Evolutionary conservation across 2,329 filamentous ascomycete genomes (phyloP).

Genomic region (Pestalotiopsis sp.): DNA sequence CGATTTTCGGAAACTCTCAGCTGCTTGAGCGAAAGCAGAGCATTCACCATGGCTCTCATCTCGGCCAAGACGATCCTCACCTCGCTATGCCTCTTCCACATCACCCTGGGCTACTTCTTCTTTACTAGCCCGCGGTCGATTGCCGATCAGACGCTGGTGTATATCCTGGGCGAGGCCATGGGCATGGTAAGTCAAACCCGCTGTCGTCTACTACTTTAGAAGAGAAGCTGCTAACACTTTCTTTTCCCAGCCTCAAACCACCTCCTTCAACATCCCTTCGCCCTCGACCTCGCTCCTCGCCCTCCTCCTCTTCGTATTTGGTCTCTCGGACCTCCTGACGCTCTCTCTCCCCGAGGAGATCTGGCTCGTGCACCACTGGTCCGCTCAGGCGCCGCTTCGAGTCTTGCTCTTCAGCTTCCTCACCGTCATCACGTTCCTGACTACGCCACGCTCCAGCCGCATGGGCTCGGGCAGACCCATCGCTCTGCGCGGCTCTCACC

Average conservation of each 20-base stretch:
- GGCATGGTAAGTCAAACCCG: constrained; percentile 64
- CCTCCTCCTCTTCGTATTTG: constrained; percentile 64
- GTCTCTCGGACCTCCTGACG: constrained; percentile 65
- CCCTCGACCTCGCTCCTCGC: constrained; percentile 76
- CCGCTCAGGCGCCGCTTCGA: constrained; percentile 61
- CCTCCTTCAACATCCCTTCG: constrained; percentile 68
- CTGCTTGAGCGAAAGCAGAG: background rate
- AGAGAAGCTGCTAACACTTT: background rate
- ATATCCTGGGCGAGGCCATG: constrained; percentile 81
- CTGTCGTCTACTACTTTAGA: background rate
- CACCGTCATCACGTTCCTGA: constrained; percentile 53
- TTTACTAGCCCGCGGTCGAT: constrained; percentile 72
- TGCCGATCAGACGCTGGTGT: constrained; percentile 79
- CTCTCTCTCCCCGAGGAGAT: constrained; percentile 71
- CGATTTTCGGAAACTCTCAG: background rate
- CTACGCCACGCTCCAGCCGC: constrained; percentile 41
- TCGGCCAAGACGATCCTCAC: constrained; percentile 81
- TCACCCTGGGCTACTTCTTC: constrained; percentile 83
- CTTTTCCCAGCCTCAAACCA: constrained; percentile 59
- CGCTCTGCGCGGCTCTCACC: constrained; percentile 37
- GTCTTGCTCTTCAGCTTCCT: constrained; percentile 57
- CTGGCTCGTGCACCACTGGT: constrained; percentile 65
- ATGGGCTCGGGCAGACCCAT: constrained; percentile 33
- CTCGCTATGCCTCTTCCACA: constrained; percentile 79
- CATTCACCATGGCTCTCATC: constrained; percentile 72